Evolutionary conservation across 2,329 filamentous ascomycete species (phyloP).

Genomic region (Colletotrichum neosansevieriae): DNA sequence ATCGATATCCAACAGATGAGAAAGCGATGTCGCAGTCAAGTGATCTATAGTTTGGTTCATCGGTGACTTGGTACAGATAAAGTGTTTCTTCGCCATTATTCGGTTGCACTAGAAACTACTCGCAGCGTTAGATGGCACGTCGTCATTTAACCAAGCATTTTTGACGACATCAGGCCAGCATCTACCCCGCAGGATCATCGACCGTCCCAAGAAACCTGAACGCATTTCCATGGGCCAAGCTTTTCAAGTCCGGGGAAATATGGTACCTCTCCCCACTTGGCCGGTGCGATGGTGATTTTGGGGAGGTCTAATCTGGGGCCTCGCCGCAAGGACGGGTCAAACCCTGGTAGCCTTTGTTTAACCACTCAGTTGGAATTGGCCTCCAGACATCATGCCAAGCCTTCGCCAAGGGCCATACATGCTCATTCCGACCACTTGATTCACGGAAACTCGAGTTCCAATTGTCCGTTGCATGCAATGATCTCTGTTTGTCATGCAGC

Average conservation of each 20-base stretch:
- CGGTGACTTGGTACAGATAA: too few relatives aligned
- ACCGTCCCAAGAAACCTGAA: not conserved
- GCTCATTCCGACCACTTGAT: conserved; percentile 26
- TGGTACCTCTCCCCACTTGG: conserved; percentile 22
- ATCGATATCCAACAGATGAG: too few relatives aligned
- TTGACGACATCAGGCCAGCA: conserved; percentile 13
- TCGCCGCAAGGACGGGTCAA: conserved; percentile 9
- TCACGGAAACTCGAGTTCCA: conserved; percentile 26
- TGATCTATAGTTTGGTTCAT: too few relatives aligned
- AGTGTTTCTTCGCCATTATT: too few relatives aligned
- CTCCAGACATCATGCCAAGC: conserved; percentile 23
- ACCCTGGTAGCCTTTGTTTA: not conserved
- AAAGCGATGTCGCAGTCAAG: too few relatives aligned
- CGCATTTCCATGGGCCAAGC: conserved; percentile 10
- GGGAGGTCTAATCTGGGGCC: conserved; percentile 4
- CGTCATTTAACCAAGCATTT: not conserved
- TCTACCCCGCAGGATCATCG: conserved; percentile 29
- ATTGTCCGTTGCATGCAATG: conserved; percentile 32
- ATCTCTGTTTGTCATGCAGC: conserved; percentile 1
- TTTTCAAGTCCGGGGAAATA: not conserved
- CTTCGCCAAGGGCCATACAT: conserved; percentile 29
- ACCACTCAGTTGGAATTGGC: not conserved
- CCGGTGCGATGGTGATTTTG: conserved; percentile 4
- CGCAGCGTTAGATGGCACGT: too few relatives aligned
- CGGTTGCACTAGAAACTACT: too few relatives aligned